Base-by-base conservation (phyloP, 345 rosid species). In the Aegle marmelos region DNA sequence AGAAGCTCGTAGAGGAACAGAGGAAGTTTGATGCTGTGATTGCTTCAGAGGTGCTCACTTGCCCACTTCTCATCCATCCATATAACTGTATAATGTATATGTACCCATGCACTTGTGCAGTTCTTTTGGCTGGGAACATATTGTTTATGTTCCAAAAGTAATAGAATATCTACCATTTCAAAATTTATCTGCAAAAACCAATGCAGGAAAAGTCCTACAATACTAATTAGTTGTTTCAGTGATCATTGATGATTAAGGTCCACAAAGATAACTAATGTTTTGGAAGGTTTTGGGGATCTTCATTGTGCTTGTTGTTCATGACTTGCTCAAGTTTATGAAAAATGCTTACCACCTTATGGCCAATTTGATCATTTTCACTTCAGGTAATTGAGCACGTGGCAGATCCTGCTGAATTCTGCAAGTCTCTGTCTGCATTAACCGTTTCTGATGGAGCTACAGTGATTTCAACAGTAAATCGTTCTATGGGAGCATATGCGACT, bases 321-420 rank as follows among this genome's bases (percentile, higher is more conserved):
- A 2, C 24, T 27, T 31, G 72, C 78, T 84, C 70, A 16, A 41
- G 25, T 71, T 31, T 76, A 37, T 54, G 24, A 53, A n/a, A 53
- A 27, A 5, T 70, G 33, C 64, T 22, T 28, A 74, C 21, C 7
- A 56, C 39, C 39, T 75, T 27, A 36, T 53, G 50, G 30, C 59
- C 14, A 60, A 59, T 25, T 67, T 67, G 57, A 72, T 75, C 39
- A 74, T 63, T 78, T 81, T 74, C 37, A 27, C 61, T 82, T 58
- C 80, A 92, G 98, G 97, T 96, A 75, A 90, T 96, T 68, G 99
- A 96, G 92, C 99, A 94, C 24, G 98, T 96, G 73, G 97, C 97
- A 7, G 79, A 94, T 79, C 95, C 98, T 68, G 89, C 92, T 76
- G 97, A 92, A 76, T 96, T 96, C 87, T 94, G 98, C 90, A 89